A percentile compares a stretch with the other conserved stretches of the same genome.
Evolutionary conservation across 1,284 basidiomycete species (phyloP).

Genomic region (Melampsora medusae): DNA sequence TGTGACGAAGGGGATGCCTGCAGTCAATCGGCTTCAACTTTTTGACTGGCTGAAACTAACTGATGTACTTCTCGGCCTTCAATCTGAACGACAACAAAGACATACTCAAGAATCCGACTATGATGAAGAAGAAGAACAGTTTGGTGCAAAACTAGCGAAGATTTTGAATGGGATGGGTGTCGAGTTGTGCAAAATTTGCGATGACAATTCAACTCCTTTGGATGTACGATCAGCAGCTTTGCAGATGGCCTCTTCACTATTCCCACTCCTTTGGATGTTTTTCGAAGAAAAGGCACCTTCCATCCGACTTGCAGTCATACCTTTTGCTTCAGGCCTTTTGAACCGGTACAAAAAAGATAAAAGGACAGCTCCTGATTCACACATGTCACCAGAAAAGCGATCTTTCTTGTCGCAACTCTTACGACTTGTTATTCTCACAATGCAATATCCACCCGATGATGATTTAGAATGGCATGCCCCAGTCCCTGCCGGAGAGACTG

Average conservation of each 20-base stretch:
- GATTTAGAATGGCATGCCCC: slow-evolving; percentile 84
- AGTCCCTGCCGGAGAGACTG: slow-evolving; percentile 74
- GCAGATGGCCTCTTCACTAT: slow-evolving; percentile 66
- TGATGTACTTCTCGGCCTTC: slow-evolving; percentile 72
- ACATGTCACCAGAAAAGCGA: slow-evolving; percentile 68
- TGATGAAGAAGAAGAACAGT: slow-evolving; percentile 67
- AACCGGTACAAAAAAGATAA: slow-evolving; percentile 74
- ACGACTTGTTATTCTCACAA: slow-evolving; percentile 75
- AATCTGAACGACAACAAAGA: slow-evolving; percentile 67
- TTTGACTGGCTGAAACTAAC: slow-evolving; percentile 83
- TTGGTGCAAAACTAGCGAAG: slow-evolving; percentile 82
- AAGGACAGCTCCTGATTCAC: slow-evolving; percentile 66
- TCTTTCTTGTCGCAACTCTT: slow-evolving; percentile 78
- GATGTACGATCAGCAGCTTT: slow-evolving; percentile 67
- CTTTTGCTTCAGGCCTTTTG: slow-evolving; percentile 72
- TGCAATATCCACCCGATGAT: slow-evolving; percentile 58
- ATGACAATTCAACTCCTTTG: slow-evolving; percentile 58
- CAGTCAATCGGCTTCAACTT: slow-evolving; percentile 83
- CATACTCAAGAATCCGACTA: slow-evolving; percentile 60
- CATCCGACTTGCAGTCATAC: slow-evolving; percentile 77
- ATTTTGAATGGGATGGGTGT: slow-evolving; percentile 78
- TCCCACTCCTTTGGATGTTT: slow-evolving; percentile 82
- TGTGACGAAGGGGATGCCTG: slow-evolving; percentile 87
- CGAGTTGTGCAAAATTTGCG: slow-evolving; percentile 76
- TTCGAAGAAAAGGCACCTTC: slow-evolving; percentile 85